Percentiles rank a stretch among this genome's conserved stretches.
Conservation (phyloP, 495 filamentous ascomycete genomes). For the Alectoria sarmentosa region DNA sequence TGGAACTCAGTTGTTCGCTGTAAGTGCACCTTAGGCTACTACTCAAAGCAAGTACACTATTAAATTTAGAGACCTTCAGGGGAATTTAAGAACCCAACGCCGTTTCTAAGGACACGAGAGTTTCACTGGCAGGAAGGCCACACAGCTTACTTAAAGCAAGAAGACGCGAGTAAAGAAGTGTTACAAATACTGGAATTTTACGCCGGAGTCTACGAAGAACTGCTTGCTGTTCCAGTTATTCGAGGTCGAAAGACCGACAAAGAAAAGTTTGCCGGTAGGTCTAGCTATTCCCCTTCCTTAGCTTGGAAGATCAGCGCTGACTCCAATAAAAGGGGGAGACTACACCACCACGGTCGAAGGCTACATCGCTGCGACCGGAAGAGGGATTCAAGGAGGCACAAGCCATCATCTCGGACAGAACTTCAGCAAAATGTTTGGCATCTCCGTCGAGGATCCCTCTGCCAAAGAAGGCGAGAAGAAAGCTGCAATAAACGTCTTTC, state of each 20-base stretch:
- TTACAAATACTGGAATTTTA: slow-evolving; percentile 90
- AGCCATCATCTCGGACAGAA: slow-evolving; percentile 94
- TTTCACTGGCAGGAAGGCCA: slow-evolving; percentile 99
- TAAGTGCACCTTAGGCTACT: background rate
- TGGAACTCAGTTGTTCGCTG: slow-evolving; percentile 63
- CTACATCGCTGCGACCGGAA: slow-evolving; percentile 86
- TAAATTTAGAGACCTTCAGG: slow-evolving; percentile 27
- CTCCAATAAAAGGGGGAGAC: slow-evolving; percentile 53
- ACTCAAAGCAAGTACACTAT: background rate
- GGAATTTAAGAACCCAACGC: slow-evolving; percentile 97
- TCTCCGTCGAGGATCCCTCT: slow-evolving; percentile 88
- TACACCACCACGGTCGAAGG: slow-evolving; percentile 91
- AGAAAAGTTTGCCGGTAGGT: slow-evolving; percentile 73
- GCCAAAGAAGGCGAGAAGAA: slow-evolving; percentile 65
- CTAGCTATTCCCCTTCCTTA: no score
- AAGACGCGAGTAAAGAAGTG: slow-evolving; percentile 74
- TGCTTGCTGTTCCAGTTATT: slow-evolving; percentile 90
- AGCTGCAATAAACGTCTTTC: slow-evolving; percentile 75
- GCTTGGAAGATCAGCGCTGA: background rate
- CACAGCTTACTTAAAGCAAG: slow-evolving; percentile 81
- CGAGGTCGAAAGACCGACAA: slow-evolving; percentile 82
- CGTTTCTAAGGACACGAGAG: slow-evolving; percentile 86
- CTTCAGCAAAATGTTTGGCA: slow-evolving; percentile 97
- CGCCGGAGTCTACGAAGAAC: slow-evolving; percentile 79
- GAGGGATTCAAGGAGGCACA: slow-evolving; percentile 93